Evolutionary conservation across 306 rosid genomes (phyloP).

Genomic region (Prunus persica): DNA sequence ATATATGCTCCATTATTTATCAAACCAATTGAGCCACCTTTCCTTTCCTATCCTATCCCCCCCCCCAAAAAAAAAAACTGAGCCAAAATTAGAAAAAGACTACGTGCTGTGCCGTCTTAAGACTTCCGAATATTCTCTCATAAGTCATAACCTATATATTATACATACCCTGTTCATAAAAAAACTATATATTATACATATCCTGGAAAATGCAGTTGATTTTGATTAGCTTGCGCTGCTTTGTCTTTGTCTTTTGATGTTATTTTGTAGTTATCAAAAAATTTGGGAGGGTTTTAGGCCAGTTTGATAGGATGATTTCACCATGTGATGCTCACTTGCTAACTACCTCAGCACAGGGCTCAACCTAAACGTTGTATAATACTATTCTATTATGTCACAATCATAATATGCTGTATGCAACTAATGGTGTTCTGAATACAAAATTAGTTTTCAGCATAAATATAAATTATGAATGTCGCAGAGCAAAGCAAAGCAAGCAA

Average conservation of each 20-base stretch:
- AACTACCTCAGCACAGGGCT: conserved; percentile 49
- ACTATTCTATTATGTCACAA: conserved; percentile 26
- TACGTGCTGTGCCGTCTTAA: neutral
- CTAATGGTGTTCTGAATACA: neutral
- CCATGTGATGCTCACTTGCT: conserved; percentile 48
- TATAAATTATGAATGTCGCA: neutral
- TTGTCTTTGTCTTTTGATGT: conserved; percentile 38
- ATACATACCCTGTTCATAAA: neutral
- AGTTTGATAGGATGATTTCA: conserved; percentile 42
- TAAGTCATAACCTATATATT: conserved; percentile 14
- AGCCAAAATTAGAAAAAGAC: too few relatives aligned
- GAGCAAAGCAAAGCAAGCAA: neutral
- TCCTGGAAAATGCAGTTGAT: conserved; percentile 26
- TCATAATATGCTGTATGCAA: conserved; percentile 24
- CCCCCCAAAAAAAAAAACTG: too few relatives aligned
- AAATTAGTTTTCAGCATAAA: neutral
- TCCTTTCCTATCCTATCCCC: too few relatives aligned
- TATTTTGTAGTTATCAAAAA: conserved; percentile 18
- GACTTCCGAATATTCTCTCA: conserved; percentile 15
- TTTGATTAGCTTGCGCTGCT: conserved; percentile 33
- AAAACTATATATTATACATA: too few relatives aligned
- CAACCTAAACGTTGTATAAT: conserved; percentile 26
- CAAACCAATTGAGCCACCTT: too few relatives aligned
- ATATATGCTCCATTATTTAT: conserved; percentile 8
- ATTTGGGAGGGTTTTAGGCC: conserved; percentile 30